Evolutionary conservation across 1,284 basidiomycete species (phyloP).

Genomic region (Papiliotrema laurentii): DNA sequence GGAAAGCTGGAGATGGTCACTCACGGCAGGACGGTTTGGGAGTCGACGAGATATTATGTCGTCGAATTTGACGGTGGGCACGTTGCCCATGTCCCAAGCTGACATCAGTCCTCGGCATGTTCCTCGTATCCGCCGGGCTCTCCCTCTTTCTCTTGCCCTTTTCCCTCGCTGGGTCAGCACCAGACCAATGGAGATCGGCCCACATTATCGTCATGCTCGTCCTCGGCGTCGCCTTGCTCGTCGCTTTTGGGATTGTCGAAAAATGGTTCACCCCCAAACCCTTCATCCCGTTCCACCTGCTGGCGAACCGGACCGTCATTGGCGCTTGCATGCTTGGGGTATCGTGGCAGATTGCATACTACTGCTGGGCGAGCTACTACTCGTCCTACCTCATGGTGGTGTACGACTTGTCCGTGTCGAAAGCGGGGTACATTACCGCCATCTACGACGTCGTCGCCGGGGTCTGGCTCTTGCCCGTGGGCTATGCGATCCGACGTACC

Average conservation of each 20-base stretch:
- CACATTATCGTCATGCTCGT: constrained; percentile 47
- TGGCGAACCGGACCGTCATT: constrained; percentile 42
- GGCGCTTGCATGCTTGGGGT: constrained; percentile 42
- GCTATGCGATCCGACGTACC: constrained; percentile 39
- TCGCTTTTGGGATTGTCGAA: constrained; percentile 43
- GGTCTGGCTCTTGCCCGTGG: constrained; percentile 39
- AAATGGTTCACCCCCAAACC: constrained; percentile 38
- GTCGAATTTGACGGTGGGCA: constrained; percentile 30
- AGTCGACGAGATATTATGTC: constrained; percentile 40
- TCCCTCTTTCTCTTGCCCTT: constrained; percentile 47
- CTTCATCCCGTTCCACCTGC: constrained; percentile 42
- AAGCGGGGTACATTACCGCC: constrained; percentile 43
- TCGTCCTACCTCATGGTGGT: constrained; percentile 44
- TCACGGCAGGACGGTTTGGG: constrained; percentile 16
- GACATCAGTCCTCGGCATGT: constrained; percentile 40
- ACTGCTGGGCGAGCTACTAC: constrained; percentile 38
- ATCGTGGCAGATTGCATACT: constrained; percentile 43
- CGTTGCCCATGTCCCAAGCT: background rate
- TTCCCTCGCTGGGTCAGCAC: constrained; percentile 36
- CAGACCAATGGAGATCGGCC: constrained; percentile 33
- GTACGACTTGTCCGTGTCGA: constrained; percentile 39
- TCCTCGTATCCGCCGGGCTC: constrained; percentile 42
- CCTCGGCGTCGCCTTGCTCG: constrained; percentile 41
- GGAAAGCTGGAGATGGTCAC: constrained; percentile 12
- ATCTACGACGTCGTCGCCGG: constrained; percentile 46